Evolutionary conservation across 2,329 filamentous ascomycete genomes (phyloP).

Genomic region (Huntiella abstrusa): DNA sequence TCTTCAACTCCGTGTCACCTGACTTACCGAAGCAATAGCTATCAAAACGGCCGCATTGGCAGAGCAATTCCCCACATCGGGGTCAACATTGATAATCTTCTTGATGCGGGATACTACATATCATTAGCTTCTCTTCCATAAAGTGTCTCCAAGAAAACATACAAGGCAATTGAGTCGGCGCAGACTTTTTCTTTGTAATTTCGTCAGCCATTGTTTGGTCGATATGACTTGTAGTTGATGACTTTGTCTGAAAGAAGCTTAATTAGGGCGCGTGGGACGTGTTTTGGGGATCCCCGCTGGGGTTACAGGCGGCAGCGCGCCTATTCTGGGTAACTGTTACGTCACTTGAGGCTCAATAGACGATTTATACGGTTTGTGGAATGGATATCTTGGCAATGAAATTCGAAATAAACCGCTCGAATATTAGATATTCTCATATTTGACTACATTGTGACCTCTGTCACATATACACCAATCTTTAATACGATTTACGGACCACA

Average conservation of each 20-base stretch:
- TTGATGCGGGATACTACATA: conserved; percentile 72
- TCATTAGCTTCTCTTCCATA: not conserved
- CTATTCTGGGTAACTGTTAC: too few relatives aligned
- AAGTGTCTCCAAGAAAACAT: conserved; percentile 18
- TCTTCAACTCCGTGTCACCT: not conserved
- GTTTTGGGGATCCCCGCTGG: not conserved
- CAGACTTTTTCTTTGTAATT: conserved; percentile 35
- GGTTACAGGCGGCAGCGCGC: too few relatives aligned
- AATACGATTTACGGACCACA: too few relatives aligned
- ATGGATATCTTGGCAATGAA: too few relatives aligned
- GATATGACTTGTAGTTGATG: not conserved
- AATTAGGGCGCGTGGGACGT: conserved; percentile 1
- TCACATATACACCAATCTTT: too few relatives aligned
- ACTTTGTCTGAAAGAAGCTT: conserved; percentile 5
- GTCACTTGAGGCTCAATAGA: too few relatives aligned
- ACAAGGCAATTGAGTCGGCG: conserved; percentile 73
- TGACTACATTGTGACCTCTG: too few relatives aligned
- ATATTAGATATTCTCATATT: too few relatives aligned
- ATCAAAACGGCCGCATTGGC: conserved; percentile 92
- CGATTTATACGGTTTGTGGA: too few relatives aligned
- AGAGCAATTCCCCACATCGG: conserved; percentile 69
- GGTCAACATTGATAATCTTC: conserved; percentile 80
- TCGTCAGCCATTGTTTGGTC: conserved; percentile 4
- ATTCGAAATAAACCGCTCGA: too few relatives aligned
- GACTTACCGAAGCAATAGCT: conserved; percentile 61